Percentiles rank a stretch among this genome's conserved stretches.
Evolutionary conservation across 352 stramenopile genomes (phyloP).

Genomic region (Pythium dissotocum): DNA sequence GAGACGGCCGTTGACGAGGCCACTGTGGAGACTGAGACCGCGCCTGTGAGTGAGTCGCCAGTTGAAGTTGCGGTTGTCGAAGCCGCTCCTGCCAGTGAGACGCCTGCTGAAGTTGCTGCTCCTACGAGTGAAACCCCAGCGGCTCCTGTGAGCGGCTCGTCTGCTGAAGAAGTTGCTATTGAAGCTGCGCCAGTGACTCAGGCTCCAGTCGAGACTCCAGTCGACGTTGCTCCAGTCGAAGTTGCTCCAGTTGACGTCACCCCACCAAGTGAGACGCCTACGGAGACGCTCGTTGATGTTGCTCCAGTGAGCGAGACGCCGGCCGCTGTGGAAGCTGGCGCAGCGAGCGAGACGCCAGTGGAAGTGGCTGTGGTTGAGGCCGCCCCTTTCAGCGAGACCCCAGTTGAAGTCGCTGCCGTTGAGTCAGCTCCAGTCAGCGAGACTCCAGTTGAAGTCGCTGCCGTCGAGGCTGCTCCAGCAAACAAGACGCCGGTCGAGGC

Average conservation of each 20-base stretch:
- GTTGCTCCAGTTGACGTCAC: not conserved
- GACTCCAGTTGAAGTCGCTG: not conserved
- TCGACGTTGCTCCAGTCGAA: slow-evolving; percentile 14
- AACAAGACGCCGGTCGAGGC: too few species aligned
- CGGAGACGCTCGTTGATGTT: not conserved
- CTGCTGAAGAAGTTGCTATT: not conserved
- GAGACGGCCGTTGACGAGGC: slow-evolving; percentile 5
- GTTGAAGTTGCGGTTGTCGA: not conserved
- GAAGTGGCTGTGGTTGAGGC: not conserved
- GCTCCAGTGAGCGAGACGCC: not conserved
- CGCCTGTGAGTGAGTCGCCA: not conserved
- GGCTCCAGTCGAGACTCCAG: slow-evolving; percentile 3
- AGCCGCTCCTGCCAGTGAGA: not conserved
- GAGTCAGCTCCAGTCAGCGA: not conserved
- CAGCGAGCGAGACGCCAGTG: not conserved
- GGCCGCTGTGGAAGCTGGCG: not conserved
- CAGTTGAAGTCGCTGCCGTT: not conserved
- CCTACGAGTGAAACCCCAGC: too few species aligned
- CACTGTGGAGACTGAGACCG: not conserved
- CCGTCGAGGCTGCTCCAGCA: not conserved
- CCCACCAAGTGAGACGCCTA: not conserved
- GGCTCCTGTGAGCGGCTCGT: not conserved
- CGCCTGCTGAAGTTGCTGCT: not conserved
- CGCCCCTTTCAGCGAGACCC: not conserved
- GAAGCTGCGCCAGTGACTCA: not conserved